Evolutionary conservation across 164 flowering plant species (phyloP), one percentile per base, ranked within the genome.

Genomic region (Tinospora cordifolia): DNA sequence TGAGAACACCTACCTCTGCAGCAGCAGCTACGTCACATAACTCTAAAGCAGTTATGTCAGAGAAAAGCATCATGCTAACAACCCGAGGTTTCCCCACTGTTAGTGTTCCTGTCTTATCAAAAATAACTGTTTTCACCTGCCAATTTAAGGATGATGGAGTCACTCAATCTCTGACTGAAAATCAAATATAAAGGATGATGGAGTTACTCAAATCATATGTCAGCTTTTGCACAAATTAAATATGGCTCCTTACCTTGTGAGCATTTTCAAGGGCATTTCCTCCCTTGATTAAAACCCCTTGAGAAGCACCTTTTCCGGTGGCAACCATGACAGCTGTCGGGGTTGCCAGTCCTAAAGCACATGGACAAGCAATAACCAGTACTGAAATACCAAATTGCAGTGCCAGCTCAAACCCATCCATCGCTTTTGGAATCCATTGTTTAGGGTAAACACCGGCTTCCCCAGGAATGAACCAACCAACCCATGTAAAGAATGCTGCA

Each of bases 281-380:
- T 67, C 99, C 99, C 79, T 94, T 94, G 67, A 94, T 92, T 21
- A 94, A 89, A 62, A 94, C 91, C 67, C 99, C 99, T 77, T 79
- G 88, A 41, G 97, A 85, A 79, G 99, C 99, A 75, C 99, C 97
- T 74, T 84, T 87, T 14, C 98, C 98, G 6, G 98, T 89, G 49
- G 98, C 93, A 75, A 92, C 98, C 98, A 94, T 92, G 64, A 92
- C 90, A 8, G 99, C 99, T 6, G 99, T 90, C 26, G 99, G 98
- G 57, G 98, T 94, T 69, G 98, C 99, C 30, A 92, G 79, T 69
- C 98, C 99, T 40, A 92, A 80, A 73, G 99, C 98, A 83, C 99
- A 94, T 7, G 99, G 99, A 72, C 98, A 94, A 26, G 99, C 99
- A 76, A 94, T 86, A 41, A 94, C 99, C 75, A 94, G 75, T 11